Evolutionary conservation across 345 rosid genomes (phyloP), one percentile per base, ranked within the genome.

Genomic region (Clarkia xantiana): DNA sequence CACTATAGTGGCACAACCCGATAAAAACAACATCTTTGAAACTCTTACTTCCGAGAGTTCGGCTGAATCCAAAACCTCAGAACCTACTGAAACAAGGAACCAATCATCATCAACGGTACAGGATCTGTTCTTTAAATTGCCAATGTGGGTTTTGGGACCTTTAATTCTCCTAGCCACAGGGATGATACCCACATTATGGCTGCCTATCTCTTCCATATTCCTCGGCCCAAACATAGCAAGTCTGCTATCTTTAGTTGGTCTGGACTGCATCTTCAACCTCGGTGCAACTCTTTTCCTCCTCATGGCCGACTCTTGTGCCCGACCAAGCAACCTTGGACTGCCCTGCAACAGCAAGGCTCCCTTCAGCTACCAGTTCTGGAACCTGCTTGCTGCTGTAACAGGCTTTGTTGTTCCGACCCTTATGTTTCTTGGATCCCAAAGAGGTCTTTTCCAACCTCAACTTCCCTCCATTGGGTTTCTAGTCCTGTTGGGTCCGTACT

Each of bases 121-220:
- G 49, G 19, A 62, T 70, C 80, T 80, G 71, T 64, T 82, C 55
- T 76, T 85, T 18, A 80, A 82, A 58, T 82, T 90, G 97, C 88
- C 95, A 15, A 47, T 82, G 70, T 85, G 97, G 97, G 64, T 85
- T 47, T 60, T 90, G 29, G 97, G 95, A 18, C 97, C 97, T 46
- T 67, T 73, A 45, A 70, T 90, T 67, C 88, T 90, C 41, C 94
- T 90, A 13, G 39, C 72, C 40, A 85, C 86, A 0, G 95, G 97
- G 57, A 82, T 85, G 90, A 83, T 77, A 11, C 95, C 97, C 0
- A 85, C 91, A 14, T 18, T 90, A 50, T 90, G 95, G 97, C 76
- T 90, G 20, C 97, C 97, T 0, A 41, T 85, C 19, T 85, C 97
- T 45, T 80, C 97, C 0, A 69, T 82, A 46, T 90, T 79, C 62